Evolutionary conservation across 257 asterid genomes (phyloP).

Genomic region (Schizonepeta tenuifolia): DNA sequence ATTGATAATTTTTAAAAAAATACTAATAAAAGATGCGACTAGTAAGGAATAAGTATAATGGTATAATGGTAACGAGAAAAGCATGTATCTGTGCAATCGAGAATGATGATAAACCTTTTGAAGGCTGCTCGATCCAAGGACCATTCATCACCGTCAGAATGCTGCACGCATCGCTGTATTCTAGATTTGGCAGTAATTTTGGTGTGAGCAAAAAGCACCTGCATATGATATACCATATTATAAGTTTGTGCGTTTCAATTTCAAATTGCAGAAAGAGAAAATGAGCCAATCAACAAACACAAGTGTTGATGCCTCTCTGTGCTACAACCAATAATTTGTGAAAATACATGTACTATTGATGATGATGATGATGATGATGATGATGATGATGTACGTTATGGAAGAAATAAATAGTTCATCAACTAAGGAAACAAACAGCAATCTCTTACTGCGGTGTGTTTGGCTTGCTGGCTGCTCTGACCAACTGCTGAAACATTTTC

Average conservation of each 20-base stretch:
- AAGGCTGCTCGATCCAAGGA: constrained; percentile 89
- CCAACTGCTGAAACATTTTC: constrained; percentile 97
- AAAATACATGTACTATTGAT: not conserved
- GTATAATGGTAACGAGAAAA: not conserved
- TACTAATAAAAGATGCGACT: not conserved
- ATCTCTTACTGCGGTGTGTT: constrained; percentile 87
- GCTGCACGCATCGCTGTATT: constrained; percentile 82
- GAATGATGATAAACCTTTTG: constrained; percentile 64
- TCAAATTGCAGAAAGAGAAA: not conserved
- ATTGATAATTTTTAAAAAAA: not conserved
- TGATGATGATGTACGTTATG: not conserved
- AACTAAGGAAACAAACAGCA: constrained; percentile 18
- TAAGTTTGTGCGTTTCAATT: no score
- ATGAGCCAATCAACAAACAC: not conserved
- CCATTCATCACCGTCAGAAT: constrained; percentile 86
- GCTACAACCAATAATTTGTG: not conserved
- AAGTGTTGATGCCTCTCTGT: not conserved
- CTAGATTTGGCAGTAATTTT: constrained; percentile 77
- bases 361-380: not conserved
- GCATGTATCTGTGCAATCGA: not conserved
- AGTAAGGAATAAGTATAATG: constrained; percentile 2
- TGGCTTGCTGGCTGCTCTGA: constrained; percentile 89
- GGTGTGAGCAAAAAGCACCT: constrained; percentile 97
- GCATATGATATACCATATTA: constrained; percentile 34
- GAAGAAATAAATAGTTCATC: not conserved